These are phyloP conservation scores for Suillus variegatus DNA, from an alignment of 768 basidiomycete genomes.

Conservation along the genomic window DNA sequence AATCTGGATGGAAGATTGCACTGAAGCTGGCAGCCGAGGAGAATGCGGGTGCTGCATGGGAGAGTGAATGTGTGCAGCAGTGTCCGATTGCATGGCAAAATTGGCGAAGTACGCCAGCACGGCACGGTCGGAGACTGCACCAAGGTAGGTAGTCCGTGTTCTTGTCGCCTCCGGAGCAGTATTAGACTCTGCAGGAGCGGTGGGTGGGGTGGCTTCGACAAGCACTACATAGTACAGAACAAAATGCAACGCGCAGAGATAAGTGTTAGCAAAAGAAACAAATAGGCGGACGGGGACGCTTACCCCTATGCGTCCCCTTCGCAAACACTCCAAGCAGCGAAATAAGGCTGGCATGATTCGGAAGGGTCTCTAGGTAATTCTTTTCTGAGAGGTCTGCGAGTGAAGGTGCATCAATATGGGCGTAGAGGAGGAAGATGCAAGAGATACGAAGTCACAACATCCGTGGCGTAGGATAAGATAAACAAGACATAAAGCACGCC, in stretches of 20 bases:
- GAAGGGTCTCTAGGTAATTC: constrained; percentile 68
- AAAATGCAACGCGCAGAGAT: background rate
- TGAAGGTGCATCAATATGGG: constrained; percentile 4
- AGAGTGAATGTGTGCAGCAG: background rate
- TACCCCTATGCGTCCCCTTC: constrained; percentile 72
- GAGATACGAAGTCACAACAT: background rate
- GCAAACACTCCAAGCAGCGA: constrained; percentile 67
- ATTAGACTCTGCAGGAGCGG: constrained; percentile 8
- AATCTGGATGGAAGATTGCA: constrained; percentile 5
- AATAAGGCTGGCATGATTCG: constrained; percentile 63
- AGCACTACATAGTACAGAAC: constrained; percentile 42
- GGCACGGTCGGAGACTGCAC: constrained; percentile 74
- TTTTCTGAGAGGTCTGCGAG: constrained; percentile 78
- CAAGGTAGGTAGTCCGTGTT: constrained; percentile 46
- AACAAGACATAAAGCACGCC: background rate
- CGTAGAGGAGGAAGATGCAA: background rate
- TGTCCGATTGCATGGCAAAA: constrained; percentile 41
- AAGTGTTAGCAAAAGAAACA: background rate
- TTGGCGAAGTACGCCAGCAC: constrained; percentile 70
- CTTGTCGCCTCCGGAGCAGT: background rate
- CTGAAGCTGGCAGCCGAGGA: constrained; percentile 5
- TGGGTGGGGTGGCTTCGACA: constrained; percentile 48
- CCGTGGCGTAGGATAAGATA: background rate
- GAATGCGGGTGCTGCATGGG: background rate
- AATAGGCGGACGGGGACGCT: constrained; percentile 14